These are phyloP conservation scores for Hysterium pulicare DNA, from an alignment of 2,329 filamentous ascomycete species.

Conservation along the genomic window DNA sequence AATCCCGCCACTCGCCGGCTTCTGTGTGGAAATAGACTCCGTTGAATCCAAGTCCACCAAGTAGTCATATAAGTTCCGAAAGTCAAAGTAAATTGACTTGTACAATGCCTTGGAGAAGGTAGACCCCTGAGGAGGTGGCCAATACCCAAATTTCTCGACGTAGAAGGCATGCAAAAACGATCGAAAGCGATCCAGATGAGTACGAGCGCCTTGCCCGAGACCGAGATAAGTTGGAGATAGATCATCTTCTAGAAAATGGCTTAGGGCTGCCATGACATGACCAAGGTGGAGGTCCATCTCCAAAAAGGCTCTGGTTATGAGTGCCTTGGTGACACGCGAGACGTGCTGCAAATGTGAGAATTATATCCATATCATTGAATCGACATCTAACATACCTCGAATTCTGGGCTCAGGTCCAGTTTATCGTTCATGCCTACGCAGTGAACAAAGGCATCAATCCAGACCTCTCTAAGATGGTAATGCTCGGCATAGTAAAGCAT, in stretches of 20 bases:
- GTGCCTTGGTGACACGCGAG: conserved; percentile 56
- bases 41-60: conserved; percentile 63
- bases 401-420: conserved; percentile 57
- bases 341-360: conserved; percentile 23
- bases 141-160: conserved; percentile 65
- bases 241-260: conserved; percentile 69
- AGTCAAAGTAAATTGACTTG: conserved; percentile 63
- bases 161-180: conserved; percentile 67
- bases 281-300: conserved; percentile 65
- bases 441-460: conserved; percentile 71
- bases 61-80: conserved; percentile 67
- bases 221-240: conserved; percentile 65
- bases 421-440: conserved; percentile 73
- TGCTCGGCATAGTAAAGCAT: conserved; percentile 66
- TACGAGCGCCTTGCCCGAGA: conserved; percentile 56
- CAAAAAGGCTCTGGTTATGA: conserved; percentile 60
- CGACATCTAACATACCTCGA: conserved; percentile 49
- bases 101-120: conserved; percentile 59
- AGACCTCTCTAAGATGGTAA: conserved; percentile 62
- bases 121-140: conserved; percentile 57
- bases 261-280: conserved; percentile 56
- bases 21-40: conserved; percentile 48
- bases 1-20: conserved; percentile 61
- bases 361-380: neutral
- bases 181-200: conserved; percentile 71